These are phyloP conservation scores for Cornus kousa DNA, from an alignment of 148 eudicot genomes.

Conservation along the genomic window DNA sequence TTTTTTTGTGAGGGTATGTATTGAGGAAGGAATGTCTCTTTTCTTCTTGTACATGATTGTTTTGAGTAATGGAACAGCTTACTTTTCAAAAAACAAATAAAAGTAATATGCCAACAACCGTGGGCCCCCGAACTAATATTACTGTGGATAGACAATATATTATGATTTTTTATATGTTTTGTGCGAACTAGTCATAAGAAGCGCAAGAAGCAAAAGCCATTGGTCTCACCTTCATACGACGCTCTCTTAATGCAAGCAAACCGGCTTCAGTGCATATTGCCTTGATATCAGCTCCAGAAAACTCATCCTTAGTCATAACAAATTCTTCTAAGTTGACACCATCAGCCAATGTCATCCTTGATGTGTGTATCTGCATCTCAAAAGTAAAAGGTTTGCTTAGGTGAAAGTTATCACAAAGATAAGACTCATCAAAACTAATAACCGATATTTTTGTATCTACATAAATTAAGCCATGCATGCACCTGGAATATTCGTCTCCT, in stretches of 20 bases:
- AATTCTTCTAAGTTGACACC: slow-evolving; percentile 98
- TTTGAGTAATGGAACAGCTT: no score
- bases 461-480: neutral
- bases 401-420: neutral
- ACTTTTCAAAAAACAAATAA: no score
- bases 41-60: no score
- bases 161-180: neutral
- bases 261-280: slow-evolving; percentile 99
- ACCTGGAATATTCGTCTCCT: slow-evolving; percentile 92
- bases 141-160: no score
- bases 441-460: neutral
- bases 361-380: slow-evolving; percentile 73
- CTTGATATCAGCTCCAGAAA: slow-evolving; percentile 98
- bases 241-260: slow-evolving; percentile 88
- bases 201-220: neutral
- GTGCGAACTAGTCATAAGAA: neutral
- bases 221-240: slow-evolving; percentile 84
- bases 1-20: no score
- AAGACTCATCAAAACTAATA: neutral
- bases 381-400: slow-evolving; percentile 3
- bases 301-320: slow-evolving; percentile 98
- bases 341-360: slow-evolving; percentile 92
- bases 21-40: no score
- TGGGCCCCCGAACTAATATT: neutral
- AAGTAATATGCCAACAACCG: no score